phyloP scores from a whole-genome alignment of 2,329 filamentous ascomycete species.

The Zasmidium citrigriseum region DNA sequence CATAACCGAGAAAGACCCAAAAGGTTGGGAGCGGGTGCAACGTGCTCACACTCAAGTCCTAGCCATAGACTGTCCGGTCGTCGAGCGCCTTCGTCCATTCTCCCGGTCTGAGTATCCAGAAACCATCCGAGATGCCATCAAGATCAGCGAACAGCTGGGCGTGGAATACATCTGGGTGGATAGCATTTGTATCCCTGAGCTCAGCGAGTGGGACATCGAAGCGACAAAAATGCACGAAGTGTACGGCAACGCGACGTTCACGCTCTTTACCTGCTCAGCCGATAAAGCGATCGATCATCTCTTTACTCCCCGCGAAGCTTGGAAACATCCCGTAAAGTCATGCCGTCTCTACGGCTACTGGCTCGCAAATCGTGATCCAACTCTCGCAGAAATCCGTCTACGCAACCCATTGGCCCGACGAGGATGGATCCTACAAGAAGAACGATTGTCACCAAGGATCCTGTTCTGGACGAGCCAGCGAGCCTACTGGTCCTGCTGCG shows the following conservation, averaged over 20 bases:
- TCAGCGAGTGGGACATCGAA: slow-evolving; percentile 6
- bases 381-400: not conserved
- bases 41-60: not conserved
- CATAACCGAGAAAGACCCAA: not conserved
- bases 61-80: not conserved
- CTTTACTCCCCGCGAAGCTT: slow-evolving; percentile 1
- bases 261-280: not conserved
- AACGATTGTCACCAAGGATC: slow-evolving; percentile 3
- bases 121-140: slow-evolving; percentile 6
- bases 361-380: not conserved
- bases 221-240: slow-evolving; percentile 10
- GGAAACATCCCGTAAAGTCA: not conserved
- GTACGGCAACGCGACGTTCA: slow-evolving; percentile 12
- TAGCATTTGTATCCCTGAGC: slow-evolving; percentile 2
- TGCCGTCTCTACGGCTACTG: slow-evolving; percentile 3
- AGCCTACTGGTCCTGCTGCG: slow-evolving; percentile 6
- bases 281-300: slow-evolving; percentile 4
- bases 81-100: not conserved
- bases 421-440: slow-evolving; percentile 8
- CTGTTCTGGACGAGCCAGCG: slow-evolving; percentile 6
- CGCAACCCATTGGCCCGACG: not conserved
- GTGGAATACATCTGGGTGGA: slow-evolving; percentile 5
- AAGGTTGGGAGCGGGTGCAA: not conserved
- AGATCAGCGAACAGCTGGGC: not conserved
- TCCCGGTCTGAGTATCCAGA: not conserved